phyloP scores from a whole-genome alignment of 116 monocot genomes.

The Cymodocea nodosa region DNA sequence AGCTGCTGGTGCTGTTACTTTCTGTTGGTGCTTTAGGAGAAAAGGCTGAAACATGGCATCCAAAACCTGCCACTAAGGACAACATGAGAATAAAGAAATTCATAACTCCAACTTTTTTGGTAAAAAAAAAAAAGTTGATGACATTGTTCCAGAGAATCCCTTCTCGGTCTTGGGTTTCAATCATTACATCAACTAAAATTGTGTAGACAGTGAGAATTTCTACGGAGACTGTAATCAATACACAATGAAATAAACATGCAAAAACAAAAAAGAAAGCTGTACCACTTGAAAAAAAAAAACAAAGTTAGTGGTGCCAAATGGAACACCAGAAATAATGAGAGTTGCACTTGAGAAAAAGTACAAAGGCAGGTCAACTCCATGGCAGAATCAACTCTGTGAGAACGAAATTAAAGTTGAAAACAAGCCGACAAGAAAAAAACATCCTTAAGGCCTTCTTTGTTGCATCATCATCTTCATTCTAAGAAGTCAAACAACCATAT shows the following conservation, averaged over 20 bases:
- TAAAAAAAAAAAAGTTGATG: neutral
- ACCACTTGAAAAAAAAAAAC: neutral
- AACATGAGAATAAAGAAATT: too few species aligned
- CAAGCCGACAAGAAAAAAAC: neutral
- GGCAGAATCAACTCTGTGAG: too few species aligned
- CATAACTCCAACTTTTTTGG: neutral
- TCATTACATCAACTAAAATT: neutral
- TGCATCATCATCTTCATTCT: too few species aligned
- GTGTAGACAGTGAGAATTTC: neutral
- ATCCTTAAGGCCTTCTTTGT: too few species aligned
- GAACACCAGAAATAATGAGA: neutral
- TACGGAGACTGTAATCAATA: neutral
- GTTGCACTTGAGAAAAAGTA: neutral
- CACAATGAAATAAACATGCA: neutral
- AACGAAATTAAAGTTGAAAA: neutral
- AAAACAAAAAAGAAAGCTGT: too few species aligned
- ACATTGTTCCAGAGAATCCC: neutral
- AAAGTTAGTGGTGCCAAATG: neutral
- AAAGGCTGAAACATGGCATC: too few species aligned
- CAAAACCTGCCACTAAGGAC: too few species aligned
- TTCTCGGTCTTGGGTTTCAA: neutral
- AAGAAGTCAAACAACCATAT: too few species aligned
- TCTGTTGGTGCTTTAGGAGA: too few species aligned
- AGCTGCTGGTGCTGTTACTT: too few species aligned
- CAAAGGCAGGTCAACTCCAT: neutral